Conservation (phyloP, 192 early-diverging fungal genomes). For the Neocallimastix lanati region DNA sequence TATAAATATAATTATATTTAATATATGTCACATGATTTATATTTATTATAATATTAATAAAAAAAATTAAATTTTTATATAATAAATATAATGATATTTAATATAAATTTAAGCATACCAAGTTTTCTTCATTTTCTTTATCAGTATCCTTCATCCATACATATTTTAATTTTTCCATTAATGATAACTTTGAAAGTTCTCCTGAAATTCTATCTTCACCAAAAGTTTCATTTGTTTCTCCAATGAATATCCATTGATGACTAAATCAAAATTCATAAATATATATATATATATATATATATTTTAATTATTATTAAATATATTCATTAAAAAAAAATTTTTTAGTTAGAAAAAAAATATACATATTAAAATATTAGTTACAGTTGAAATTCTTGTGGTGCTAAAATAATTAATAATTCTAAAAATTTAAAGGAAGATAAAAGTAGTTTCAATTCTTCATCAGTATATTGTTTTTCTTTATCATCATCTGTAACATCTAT, state of each 20-base stretch:
- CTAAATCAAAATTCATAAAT: constrained; percentile 17
- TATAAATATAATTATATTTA: no score
- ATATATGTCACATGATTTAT: no score
- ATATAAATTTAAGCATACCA: no score
- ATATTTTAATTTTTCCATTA: not conserved
- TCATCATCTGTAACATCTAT: constrained; percentile 20
- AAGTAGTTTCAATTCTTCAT: constrained; percentile 49
- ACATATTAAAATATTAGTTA: constrained; percentile 13
- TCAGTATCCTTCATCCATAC: not conserved
- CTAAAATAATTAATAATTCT: constrained; percentile 61
- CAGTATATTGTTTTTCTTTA: constrained; percentile 11
- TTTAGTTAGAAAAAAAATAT: no score
- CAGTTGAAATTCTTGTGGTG: constrained; percentile 70
- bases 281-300: no score
- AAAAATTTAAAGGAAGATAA: constrained; percentile 76
- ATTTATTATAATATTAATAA: no score
- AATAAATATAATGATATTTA: no score
- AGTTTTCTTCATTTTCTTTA: not conserved
- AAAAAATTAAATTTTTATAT: no score
- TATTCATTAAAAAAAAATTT: no score
- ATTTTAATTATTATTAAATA: no score
- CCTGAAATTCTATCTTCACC: constrained; percentile 4
- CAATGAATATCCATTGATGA: constrained; percentile 90
- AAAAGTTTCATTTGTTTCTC: constrained; percentile 59
- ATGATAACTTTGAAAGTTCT: not conserved